A percentile compares a stretch with the other conserved stretches of the same genome.
These are phyloP conservation scores for Carex scoparia DNA, from an alignment of 176 grass and related monocot species.

Conservation along the genomic window DNA sequence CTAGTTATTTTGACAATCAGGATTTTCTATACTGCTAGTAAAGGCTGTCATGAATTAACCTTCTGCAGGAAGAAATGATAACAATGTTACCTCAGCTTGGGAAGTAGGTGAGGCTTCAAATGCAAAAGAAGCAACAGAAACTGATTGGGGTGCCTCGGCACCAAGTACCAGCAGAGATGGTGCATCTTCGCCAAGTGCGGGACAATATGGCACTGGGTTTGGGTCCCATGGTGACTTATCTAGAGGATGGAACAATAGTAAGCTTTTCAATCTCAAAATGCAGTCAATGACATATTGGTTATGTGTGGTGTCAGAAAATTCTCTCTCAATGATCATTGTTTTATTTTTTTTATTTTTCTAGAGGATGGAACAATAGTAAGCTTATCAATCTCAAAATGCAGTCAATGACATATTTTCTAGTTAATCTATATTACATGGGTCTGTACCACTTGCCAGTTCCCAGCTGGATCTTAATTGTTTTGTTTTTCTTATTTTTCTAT, in stretches of 20 bases:
- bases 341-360: neutral
- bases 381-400: neutral
- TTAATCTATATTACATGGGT: neutral
- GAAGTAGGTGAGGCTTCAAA: conserved; percentile 14
- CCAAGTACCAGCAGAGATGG: conserved; percentile 1
- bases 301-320: too few relatives aligned
- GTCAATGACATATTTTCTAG: neutral
- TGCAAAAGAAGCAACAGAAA: conserved; percentile 11
- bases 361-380: neutral
- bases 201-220: neutral
- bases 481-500: neutral
- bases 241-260: neutral
- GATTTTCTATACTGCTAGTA: neutral
- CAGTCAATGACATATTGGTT: neutral
- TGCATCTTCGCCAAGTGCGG: neutral
- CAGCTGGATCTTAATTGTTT: neutral
- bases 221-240: neutral
- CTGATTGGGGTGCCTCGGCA: neutral
- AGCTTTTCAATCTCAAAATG: neutral
- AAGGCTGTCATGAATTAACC: neutral
- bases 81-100: conserved; percentile 16
- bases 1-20: neutral
- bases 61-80: conserved; percentile 18
- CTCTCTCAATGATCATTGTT: too few relatives aligned
- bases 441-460: neutral